Evolutionary conservation across 257 asterid genomes (phyloP), one percentile per base, ranked within the genome.

Genomic region (Gynochthodes officinalis): DNA sequence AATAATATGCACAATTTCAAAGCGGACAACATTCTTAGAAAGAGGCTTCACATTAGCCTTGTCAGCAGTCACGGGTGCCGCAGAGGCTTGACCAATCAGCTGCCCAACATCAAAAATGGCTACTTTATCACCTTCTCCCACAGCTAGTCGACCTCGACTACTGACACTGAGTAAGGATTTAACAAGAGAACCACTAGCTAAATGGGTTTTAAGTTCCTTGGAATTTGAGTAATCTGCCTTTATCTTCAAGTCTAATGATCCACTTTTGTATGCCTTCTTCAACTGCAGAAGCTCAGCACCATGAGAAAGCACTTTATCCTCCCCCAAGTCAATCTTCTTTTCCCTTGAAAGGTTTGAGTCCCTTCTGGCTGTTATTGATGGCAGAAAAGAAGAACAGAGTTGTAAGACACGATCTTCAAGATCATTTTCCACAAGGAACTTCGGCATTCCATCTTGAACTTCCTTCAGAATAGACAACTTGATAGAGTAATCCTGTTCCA

Each of bases 61-160:
- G 84, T 95, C 99, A 55, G 99, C 96, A 66, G 97, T 95, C 84
- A 95, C 96, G 44, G 98, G 99, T 78, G 96, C 91, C 78, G 87
- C 75, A 57, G 91, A 87, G 65, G 96, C 97, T 83, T 95, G 98
- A 76, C 98, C 99, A 87, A 95, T 95, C 82, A 95, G 85, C 82
- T 95, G 99, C 30, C 96, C 99, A 67, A 92, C 95, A 81, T 95
- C 99, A 84, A 95, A 95, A 78, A 95, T 87, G 80, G 99, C 91
- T 25, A 95, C 99, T 83, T 89, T 95, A 79, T 95, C 99, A 78
- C 99, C 99, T 86, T 95, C 99, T 64, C 99, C 99, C 82, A 95
- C 99, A 61, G 99, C 99, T 73, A 95, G 84, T 69, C 97, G 91
- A 67, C 99, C 99, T 78, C 97, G 89, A 77, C 85, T 78, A 78